phyloP scores from a whole-genome alignment of 805 yeast genomes.

The Blastobotrys mokoenaii region DNA sequence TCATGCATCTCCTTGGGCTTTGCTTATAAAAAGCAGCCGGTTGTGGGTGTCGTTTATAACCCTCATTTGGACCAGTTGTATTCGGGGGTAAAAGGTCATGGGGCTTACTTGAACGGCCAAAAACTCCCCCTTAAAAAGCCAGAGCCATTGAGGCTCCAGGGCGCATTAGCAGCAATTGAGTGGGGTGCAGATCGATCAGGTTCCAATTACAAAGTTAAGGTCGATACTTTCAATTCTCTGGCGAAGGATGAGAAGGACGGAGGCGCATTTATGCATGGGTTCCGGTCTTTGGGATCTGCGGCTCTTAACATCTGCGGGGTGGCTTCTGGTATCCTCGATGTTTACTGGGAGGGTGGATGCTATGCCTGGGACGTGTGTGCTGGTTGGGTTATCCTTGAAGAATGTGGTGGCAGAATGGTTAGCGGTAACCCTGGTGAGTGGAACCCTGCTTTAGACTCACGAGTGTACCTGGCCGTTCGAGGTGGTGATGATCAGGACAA shows the following conservation, averaged over 20 bases:
- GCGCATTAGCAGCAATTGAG: conserved; percentile 49
- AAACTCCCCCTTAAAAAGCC: conserved; percentile 31
- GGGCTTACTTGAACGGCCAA: conserved; percentile 43
- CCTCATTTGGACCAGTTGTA: conserved; percentile 47
- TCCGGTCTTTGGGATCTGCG: conserved; percentile 54
- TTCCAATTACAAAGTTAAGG: conserved; percentile 41
- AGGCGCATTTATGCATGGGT: conserved; percentile 55
- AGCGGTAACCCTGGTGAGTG: conserved; percentile 44
- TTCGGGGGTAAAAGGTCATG: conserved; percentile 47
- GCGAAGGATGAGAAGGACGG: conserved; percentile 27
- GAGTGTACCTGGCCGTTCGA: conserved; percentile 52
- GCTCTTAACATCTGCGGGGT: conserved; percentile 54
- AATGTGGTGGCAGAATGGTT: conserved; percentile 52
- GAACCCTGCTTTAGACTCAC: conserved; percentile 41
- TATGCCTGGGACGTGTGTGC: conserved; percentile 66
- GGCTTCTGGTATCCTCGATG: conserved; percentile 50
- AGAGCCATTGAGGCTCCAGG: conserved; percentile 38
- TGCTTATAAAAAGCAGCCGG: conserved; percentile 39
- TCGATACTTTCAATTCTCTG: conserved; percentile 39
- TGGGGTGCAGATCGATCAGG: conserved; percentile 54
- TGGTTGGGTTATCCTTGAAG: conserved; percentile 53
- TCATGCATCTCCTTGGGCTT: conserved; percentile 56
- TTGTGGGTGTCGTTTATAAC: conserved; percentile 59
- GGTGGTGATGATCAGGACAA: conserved; percentile 41
- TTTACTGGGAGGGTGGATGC: conserved; percentile 68